Evolutionary conservation across 2,329 filamentous ascomycete genomes (phyloP).

Genomic region (Cladorrhinum sp.): DNA sequence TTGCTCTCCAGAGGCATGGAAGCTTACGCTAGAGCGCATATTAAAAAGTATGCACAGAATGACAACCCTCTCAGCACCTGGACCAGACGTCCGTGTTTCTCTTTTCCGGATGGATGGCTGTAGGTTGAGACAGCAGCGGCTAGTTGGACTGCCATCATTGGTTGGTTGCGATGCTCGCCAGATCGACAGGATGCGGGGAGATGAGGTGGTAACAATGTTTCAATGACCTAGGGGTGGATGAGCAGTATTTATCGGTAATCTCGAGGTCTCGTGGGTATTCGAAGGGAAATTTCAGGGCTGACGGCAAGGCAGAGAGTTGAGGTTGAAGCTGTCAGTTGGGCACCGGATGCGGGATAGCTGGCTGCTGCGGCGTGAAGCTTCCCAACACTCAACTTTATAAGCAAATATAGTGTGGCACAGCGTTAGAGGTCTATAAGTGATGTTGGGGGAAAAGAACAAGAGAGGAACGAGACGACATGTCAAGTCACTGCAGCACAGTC

Average conservation of each 20-base stretch:
- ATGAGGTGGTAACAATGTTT: not conserved
- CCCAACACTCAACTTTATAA: not conserved
- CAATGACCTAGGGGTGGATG: not conserved
- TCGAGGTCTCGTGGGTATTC: not conserved
- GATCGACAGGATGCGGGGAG: slow-evolving; percentile 27
- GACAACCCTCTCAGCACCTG: slow-evolving; percentile 52
- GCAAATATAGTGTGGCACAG: not conserved
- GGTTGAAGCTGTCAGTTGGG: not conserved
- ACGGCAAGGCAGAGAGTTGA: slow-evolving; percentile 16
- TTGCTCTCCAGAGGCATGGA: not conserved
- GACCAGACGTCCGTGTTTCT: slow-evolving; percentile 48
- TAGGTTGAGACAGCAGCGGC: slow-evolving; percentile 7
- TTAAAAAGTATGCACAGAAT: slow-evolving; percentile 51
- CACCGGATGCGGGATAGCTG: slow-evolving; percentile 2
- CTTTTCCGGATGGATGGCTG: slow-evolving; percentile 53
- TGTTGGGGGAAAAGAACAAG: not conserved
- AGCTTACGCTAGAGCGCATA: slow-evolving; percentile 49
- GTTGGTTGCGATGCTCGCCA: slow-evolving; percentile 22
- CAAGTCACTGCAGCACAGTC: not conserved
- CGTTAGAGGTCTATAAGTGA: not conserved
- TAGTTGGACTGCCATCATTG: slow-evolving; percentile 20
- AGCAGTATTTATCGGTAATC: not conserved
- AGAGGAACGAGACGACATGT: not conserved
- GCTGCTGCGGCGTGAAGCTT: slow-evolving; percentile 8
- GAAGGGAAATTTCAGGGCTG: slow-evolving; percentile 5